These are phyloP conservation scores for Senna siamea DNA, from an alignment of 306 rosid genomes.

Conservation along the genomic window DNA sequence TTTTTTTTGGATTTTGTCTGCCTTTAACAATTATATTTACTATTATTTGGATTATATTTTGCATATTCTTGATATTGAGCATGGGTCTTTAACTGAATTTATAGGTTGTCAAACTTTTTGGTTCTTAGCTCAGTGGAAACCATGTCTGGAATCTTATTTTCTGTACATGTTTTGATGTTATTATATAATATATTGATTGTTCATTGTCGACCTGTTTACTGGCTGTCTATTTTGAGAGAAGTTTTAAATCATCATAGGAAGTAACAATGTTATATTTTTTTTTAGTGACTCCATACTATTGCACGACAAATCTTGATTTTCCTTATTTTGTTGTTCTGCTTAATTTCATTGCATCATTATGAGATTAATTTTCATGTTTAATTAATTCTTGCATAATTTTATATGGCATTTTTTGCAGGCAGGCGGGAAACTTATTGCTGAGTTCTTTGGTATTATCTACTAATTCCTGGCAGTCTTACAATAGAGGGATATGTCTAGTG, in stretches of 20 bases:
- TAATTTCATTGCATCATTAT: neutral
- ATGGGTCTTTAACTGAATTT: neutral
- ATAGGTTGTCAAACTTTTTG: no score
- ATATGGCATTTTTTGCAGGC: slow-evolving; percentile 37
- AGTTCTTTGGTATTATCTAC: neutral
- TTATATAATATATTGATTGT: no score
- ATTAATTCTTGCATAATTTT: slow-evolving; percentile 2
- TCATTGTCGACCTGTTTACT: neutral
- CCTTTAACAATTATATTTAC: no score
- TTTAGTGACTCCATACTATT: slow-evolving; percentile 23
- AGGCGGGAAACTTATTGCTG: slow-evolving; percentile 44
- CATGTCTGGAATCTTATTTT: slow-evolving; percentile 1
- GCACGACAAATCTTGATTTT: neutral
- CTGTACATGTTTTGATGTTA: slow-evolving; percentile 17
- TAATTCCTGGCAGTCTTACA: neutral
- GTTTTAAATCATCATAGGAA: neutral
- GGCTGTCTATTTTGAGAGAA: neutral
- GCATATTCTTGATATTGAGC: slow-evolving; percentile 16
- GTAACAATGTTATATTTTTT: neutral
- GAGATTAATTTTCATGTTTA: slow-evolving; percentile 23
- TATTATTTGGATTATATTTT: no score
- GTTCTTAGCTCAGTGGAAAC: neutral
- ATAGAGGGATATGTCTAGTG: neutral
- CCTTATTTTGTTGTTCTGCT: slow-evolving; percentile 9
- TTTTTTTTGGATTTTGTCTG: no score